Conservation (phyloP, 164 flowering plant genomes). For the Akebia trifoliata region DNA sequence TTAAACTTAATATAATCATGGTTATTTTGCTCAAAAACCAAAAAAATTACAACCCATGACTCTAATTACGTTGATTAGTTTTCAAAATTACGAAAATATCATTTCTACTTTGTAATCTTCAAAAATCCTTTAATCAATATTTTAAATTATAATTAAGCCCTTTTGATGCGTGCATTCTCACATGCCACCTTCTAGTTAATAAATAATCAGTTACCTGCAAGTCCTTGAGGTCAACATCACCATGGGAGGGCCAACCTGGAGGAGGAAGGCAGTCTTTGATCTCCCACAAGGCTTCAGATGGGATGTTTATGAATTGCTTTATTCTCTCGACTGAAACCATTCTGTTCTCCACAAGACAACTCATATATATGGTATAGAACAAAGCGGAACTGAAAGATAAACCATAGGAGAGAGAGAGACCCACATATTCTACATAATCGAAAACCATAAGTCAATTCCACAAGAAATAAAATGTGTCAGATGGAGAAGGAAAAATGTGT, state of each 20-base stretch:
- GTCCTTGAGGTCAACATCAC: slow-evolving; percentile 58
- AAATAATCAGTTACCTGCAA: slow-evolving; percentile 46
- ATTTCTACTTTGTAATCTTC: too few species aligned
- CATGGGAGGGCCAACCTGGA: slow-evolving; percentile 67
- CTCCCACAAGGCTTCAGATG: slow-evolving; percentile 74
- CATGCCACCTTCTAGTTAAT: slow-evolving; percentile 33
- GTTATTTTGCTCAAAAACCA: too few species aligned
- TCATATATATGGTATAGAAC: slow-evolving; percentile 60
- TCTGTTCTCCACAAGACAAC: slow-evolving; percentile 72
- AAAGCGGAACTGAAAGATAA: slow-evolving; percentile 62
- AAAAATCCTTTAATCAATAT: too few species aligned
- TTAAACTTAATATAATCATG: too few species aligned
- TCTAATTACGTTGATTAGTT: too few species aligned
- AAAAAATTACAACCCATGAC: slow-evolving; percentile 64
- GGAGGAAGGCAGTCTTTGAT: slow-evolving; percentile 52
- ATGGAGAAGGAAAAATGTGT: background rate
- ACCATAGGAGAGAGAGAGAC: slow-evolving; percentile 81
- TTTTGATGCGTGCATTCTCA: too few species aligned
- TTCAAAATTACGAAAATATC: too few species aligned
- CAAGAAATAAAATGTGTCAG: background rate
- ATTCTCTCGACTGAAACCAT: slow-evolving; percentile 94
- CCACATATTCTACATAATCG: slow-evolving; percentile 51
- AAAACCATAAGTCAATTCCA: background rate
- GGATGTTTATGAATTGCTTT: slow-evolving; percentile 65
- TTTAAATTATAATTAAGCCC: too few species aligned